Evolutionary conservation across 768 basidiomycete genomes (phyloP).

Genomic region (Suillus plorans): DNA sequence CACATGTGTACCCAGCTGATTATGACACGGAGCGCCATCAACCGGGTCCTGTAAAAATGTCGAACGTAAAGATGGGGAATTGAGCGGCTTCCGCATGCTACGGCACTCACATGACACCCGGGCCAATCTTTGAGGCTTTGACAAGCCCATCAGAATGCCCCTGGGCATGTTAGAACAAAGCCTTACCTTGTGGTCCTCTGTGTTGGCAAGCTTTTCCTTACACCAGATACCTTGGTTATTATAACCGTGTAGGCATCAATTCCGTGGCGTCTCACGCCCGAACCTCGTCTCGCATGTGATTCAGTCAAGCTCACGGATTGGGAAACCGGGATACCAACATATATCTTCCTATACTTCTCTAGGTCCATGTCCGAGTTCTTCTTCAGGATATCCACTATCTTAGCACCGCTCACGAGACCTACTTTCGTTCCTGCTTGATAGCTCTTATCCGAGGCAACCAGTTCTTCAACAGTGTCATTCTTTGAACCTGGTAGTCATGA

Average conservation of each 20-base stretch:
- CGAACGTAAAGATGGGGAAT: not conserved
- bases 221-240: slow-evolving; percentile 29
- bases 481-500: slow-evolving; percentile 30
- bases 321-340: not conserved
- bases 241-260: slow-evolving; percentile 10
- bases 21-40: slow-evolving; percentile 5
- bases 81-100: not conserved
- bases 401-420: slow-evolving; percentile 32
- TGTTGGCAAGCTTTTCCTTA: slow-evolving; percentile 29
- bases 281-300: slow-evolving; percentile 24
- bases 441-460: slow-evolving; percentile 30
- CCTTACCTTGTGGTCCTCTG: slow-evolving; percentile 33
- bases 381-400: slow-evolving; percentile 33
- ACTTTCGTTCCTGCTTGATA: slow-evolving; percentile 28
- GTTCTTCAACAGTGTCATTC: slow-evolving; percentile 33
- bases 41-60: slow-evolving; percentile 22
- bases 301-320: not conserved
- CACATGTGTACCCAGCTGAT: not conserved
- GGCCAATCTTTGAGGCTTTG: slow-evolving; percentile 32
- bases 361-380: slow-evolving; percentile 32
- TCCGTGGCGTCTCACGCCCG: not conserved
- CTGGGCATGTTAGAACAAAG: not conserved
- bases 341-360: slow-evolving; percentile 29
- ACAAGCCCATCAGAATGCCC: not conserved
- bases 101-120: slow-evolving; percentile 33